Percentiles rank a stretch among this genome's conserved stretches.
These are phyloP conservation scores for Chernovozyma sophiae-reginae DNA, from an alignment of 1,139 yeast genomes.

Conservation along the genomic window DNA sequence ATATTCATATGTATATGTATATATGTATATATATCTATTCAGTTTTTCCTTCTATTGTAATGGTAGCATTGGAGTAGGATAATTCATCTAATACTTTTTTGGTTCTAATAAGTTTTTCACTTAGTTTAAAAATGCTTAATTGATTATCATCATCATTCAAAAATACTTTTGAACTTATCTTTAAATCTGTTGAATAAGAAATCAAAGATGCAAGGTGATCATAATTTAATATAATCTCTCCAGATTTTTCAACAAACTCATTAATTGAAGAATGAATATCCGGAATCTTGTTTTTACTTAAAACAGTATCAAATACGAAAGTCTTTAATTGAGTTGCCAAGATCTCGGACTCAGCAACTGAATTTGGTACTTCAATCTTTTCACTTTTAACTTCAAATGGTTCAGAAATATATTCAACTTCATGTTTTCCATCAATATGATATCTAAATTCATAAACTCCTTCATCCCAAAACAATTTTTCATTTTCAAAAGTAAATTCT, in stretches of 20 bases:
- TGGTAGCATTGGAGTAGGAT: conserved; percentile 21
- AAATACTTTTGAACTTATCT: conserved; percentile 36
- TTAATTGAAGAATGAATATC: conserved; percentile 26
- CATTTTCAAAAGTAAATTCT: conserved; percentile 45
- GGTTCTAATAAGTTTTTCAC: conserved; percentile 40
- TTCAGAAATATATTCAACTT: conserved; percentile 60
- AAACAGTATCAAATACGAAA: conserved; percentile 29
- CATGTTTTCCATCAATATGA: conserved; percentile 67
- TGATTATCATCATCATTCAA: conserved; percentile 29
- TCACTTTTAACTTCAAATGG: conserved; percentile 65
- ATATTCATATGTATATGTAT: too few species aligned
- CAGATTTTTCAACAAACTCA: conserved; percentile 21
- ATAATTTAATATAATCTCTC: conserved; percentile 30
- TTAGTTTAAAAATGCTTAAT: conserved; percentile 30
- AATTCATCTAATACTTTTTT: conserved; percentile 43
- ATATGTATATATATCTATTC: too few species aligned
- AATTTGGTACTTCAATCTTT: conserved; percentile 33
- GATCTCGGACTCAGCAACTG: conserved; percentile 13
- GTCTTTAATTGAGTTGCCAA: conserved; percentile 28
- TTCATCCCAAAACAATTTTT: conserved; percentile 58
- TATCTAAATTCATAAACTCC: conserved; percentile 78
- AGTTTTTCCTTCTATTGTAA: conserved; percentile 16
- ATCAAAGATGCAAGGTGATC: conserved; percentile 31
- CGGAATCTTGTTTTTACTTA: conserved; percentile 15
- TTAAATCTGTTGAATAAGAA: conserved; percentile 35